Percentiles rank a stretch among this genome's conserved stretches.
Evolutionary conservation across 164 flowering plant species (phyloP).

Genomic region (Macadamia tetraphylla): DNA sequence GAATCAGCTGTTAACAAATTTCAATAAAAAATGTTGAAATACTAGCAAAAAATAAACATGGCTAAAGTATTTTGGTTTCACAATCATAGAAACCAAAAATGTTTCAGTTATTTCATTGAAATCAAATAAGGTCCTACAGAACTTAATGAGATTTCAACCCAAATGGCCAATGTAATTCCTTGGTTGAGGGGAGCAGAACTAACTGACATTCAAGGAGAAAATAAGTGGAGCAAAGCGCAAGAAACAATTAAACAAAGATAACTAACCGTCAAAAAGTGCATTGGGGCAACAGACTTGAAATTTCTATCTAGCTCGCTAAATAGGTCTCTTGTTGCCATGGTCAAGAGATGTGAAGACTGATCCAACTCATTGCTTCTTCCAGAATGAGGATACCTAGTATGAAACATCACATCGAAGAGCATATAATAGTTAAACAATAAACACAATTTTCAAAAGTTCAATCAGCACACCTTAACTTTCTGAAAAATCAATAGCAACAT

Average conservation of each 20-base stretch:
- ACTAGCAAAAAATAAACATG: too few species aligned
- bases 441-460: neutral
- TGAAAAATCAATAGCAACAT: neutral
- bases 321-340: slow-evolving; percentile 82
- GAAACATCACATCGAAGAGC: neutral
- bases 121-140: too few species aligned
- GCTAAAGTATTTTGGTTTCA: too few species aligned
- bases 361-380: slow-evolving; percentile 74
- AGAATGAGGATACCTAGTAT: slow-evolving; percentile 55
- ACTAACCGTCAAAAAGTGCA: slow-evolving; percentile 95
- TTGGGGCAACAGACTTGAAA: slow-evolving; percentile 88
- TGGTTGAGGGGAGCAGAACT: neutral
- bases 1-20: too few species aligned
- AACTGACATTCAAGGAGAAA: neutral
- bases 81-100: too few species aligned
- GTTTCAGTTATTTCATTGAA: too few species aligned
- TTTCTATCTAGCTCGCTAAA: slow-evolving; percentile 83
- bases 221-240: neutral
- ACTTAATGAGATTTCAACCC: too few species aligned
- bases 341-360: slow-evolving; percentile 80
- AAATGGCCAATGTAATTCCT: too few species aligned
- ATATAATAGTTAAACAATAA: slow-evolving; percentile 2
- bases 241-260: slow-evolving; percentile 5
- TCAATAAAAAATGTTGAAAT: too few species aligned
- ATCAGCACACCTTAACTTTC: neutral